A percentile compares a stretch with the other conserved stretches of the same genome.
phyloP scores from a whole-genome alignment of 345 rosid species.

The Physaria fendleri region DNA sequence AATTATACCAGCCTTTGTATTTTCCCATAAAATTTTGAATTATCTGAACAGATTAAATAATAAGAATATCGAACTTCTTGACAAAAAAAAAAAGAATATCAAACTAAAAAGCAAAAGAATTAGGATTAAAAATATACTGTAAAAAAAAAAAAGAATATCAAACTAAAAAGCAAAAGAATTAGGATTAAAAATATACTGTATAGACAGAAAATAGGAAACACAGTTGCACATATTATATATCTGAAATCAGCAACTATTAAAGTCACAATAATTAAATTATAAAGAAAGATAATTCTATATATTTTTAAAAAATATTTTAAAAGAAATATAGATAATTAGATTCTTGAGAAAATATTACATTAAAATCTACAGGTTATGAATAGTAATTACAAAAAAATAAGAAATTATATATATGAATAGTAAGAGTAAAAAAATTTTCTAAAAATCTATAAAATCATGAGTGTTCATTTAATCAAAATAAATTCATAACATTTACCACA shows the following conservation, averaged over 20 bases:
- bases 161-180: constrained; percentile 1
- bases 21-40: not conserved
- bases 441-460: not conserved
- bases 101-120: constrained; percentile 4
- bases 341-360: not conserved
- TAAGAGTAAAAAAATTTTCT: not conserved
- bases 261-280: not conserved
- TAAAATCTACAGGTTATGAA: not conserved
- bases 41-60: not conserved
- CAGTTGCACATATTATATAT: not conserved
- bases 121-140: not conserved
- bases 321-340: not conserved
- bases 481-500: not conserved
- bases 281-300: not conserved
- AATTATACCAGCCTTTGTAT: constrained; percentile 17
- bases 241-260: not conserved
- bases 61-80: not conserved
- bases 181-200: not conserved
- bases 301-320: not conserved
- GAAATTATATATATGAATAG: not conserved
- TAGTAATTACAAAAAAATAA: not conserved
- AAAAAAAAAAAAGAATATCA: not conserved
- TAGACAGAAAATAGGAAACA: not conserved
- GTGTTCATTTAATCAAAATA: not conserved
- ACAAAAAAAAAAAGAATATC: not conserved